These are phyloP conservation scores for Paraphoma sp. DNA, from an alignment of 2,329 filamentous ascomycete species.

Conservation along the genomic window DNA sequence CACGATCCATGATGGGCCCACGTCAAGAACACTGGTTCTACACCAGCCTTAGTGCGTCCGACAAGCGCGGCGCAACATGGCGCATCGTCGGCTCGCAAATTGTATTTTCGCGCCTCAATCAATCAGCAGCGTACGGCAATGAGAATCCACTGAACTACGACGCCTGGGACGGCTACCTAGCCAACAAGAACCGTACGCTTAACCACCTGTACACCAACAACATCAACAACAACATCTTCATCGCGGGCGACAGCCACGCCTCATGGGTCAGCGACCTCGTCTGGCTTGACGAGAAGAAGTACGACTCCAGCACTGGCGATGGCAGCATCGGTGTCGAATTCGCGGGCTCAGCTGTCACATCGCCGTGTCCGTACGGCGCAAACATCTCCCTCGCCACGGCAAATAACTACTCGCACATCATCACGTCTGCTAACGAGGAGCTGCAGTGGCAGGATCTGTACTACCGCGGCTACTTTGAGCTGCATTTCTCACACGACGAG, in stretches of 20 bases:
- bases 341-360: conserved; percentile 71
- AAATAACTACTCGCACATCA: conserved; percentile 49
- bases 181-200: conserved; percentile 75
- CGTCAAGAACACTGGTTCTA: conserved; percentile 74
- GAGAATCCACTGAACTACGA: conserved; percentile 62
- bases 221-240: conserved; percentile 75
- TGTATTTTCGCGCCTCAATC: conserved; percentile 67
- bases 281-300: conserved; percentile 52
- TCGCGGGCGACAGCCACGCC: conserved; percentile 73
- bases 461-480: conserved; percentile 75
- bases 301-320: conserved; percentile 48
- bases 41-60: conserved; percentile 60
- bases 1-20: conserved; percentile 72
- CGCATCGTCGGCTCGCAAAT: conserved; percentile 75
- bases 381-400: conserved; percentile 63
- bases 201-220: conserved; percentile 70
- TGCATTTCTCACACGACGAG: conserved; percentile 60
- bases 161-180: conserved; percentile 70
- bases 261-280: conserved; percentile 62
- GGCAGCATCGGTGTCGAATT: conserved; percentile 57
- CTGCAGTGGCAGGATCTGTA: conserved; percentile 77
- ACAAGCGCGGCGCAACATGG: conserved; percentile 70
- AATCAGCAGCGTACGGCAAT: conserved; percentile 47
- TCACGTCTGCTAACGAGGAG: conserved; percentile 62
- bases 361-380: conserved; percentile 63